Percentiles rank a stretch among this genome's conserved stretches.
phyloP scores from a whole-genome alignment of 2,329 filamentous ascomycete genomes.

The Colletotrichum agaves region DNA sequence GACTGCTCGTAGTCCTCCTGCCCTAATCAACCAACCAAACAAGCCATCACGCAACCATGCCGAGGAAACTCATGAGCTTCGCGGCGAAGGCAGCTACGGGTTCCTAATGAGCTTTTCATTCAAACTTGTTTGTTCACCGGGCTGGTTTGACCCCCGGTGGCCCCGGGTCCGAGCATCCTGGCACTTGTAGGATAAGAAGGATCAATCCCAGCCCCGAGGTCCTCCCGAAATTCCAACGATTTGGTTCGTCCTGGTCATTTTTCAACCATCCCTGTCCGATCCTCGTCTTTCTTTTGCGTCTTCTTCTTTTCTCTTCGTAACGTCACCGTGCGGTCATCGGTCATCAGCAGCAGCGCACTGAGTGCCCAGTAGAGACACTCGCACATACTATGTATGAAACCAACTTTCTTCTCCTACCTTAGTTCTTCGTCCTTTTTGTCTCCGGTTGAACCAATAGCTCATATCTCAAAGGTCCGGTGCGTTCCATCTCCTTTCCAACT shows the following conservation, averaged over 20 bases:
- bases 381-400: not conserved
- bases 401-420: not conserved
- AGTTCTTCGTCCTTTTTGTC: not conserved
- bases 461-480: not conserved
- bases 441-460: not conserved
- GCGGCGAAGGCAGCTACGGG: too few species aligned
- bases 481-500: not conserved
- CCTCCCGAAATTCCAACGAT: conserved; percentile 9
- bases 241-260: conserved; percentile 17
- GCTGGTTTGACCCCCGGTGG: too few species aligned
- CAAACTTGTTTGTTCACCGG: too few species aligned
- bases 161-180: not conserved
- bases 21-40: too few species aligned
- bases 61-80: too few species aligned
- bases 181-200: not conserved
- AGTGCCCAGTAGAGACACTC: not conserved
- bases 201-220: conserved; percentile 1
- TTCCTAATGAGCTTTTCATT: too few species aligned
- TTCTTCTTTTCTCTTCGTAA: not conserved
- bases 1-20: too few species aligned
- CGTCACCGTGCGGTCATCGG: too few species aligned
- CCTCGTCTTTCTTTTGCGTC: not conserved
- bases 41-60: too few species aligned
- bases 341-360: not conserved
- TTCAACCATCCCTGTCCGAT: conserved; percentile 11